Conservation (phyloP, 768 basidiomycete genomes). For the Clitopilus hobsonii region DNA sequence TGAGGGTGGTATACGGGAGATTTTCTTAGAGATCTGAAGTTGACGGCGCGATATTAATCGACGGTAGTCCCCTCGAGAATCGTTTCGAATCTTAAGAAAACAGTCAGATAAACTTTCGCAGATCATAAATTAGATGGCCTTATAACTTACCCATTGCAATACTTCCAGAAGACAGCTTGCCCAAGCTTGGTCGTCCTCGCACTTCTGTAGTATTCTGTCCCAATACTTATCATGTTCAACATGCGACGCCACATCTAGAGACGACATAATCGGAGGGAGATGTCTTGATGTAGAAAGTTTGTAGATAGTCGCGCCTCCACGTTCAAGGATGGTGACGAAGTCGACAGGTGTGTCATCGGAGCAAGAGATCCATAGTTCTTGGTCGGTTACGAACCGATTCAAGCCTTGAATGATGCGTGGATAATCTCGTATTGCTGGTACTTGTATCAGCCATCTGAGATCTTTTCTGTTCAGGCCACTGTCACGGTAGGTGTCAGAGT, state of each 20-base stretch:
- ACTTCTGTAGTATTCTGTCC: not conserved
- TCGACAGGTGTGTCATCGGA: not conserved
- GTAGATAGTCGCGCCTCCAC: not conserved
- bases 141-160: constrained; percentile 4
- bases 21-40: constrained; percentile 10
- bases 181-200: not conserved
- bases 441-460: not conserved
- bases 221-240: not conserved
- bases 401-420: not conserved
- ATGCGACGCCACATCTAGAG: not conserved
- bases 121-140: not conserved
- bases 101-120: not conserved
- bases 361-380: not conserved
- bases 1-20: constrained; percentile 17
- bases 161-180: constrained; percentile 8
- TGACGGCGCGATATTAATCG: constrained; percentile 10
- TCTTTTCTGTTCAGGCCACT: not conserved
- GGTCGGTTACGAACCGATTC: not conserved
- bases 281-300: not conserved
- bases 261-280: not conserved
- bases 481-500: not conserved
- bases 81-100: constrained; percentile 2
- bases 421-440: not conserved
- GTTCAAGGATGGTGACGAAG: not conserved
- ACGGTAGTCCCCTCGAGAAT: constrained; percentile 1